A percentile compares a stretch with the other conserved stretches of the same genome.
Evolutionary conservation across 23 red algal species (phyloP).

Genomic region (Gracilariopsis chorda): DNA sequence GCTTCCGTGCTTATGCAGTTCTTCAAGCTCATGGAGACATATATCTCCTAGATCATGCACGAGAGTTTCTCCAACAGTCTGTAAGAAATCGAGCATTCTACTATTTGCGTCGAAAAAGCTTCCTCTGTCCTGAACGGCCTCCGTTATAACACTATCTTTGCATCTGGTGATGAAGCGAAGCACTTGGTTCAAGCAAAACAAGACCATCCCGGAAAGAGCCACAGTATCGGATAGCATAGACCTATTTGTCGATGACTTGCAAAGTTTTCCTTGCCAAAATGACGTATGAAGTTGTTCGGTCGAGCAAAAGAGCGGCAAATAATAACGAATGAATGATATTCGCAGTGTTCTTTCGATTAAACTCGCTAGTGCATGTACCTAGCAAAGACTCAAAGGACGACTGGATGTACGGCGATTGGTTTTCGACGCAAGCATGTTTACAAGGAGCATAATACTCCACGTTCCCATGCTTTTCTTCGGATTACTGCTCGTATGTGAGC

Average conservation of each 20-base stretch:
- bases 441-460: not conserved
- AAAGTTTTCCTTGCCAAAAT: not conserved
- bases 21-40: not conserved
- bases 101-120: not conserved
- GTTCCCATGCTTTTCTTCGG: not conserved
- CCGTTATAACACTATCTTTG: not conserved
- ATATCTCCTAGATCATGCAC: not conserved
- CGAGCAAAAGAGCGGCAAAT: constrained; percentile 53
- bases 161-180: not conserved
- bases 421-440: not conserved
- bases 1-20: not conserved
- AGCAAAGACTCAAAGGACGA: not conserved
- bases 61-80: not conserved
- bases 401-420: not conserved
- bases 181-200: not conserved
- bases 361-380: not conserved
- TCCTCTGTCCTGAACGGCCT: not conserved
- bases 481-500: not conserved
- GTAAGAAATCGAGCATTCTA: not conserved
- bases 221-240: not conserved
- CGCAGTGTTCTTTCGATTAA: not conserved
- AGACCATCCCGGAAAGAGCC: not conserved
- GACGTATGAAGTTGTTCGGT: constrained; percentile 28
- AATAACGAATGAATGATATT: constrained; percentile 11
- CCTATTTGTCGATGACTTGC: not conserved